Evolutionary conservation across 177 flowering plant genomes (phyloP).

Genomic region (Vitis hybrid): DNA sequence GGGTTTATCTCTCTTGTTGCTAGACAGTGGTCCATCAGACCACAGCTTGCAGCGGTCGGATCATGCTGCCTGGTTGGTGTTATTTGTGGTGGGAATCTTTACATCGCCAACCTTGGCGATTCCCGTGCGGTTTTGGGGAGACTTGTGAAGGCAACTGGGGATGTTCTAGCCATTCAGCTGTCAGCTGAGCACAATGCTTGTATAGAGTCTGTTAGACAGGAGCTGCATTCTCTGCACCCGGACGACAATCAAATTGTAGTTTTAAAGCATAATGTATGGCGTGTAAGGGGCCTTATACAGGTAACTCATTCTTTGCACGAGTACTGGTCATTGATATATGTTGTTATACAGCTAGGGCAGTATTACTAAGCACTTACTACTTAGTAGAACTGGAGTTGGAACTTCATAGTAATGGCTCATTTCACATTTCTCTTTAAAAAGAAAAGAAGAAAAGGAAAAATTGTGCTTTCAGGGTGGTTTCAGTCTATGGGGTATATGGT

Average conservation of each 20-base stretch:
- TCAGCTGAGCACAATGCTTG: conserved; percentile 74
- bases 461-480: no score
- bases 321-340: neutral
- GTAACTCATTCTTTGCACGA: conserved; percentile 27
- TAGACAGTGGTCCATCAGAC: conserved; percentile 62
- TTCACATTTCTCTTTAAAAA: no score
- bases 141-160: conserved; percentile 67
- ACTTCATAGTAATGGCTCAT: no score
- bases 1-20: conserved; percentile 67
- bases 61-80: conserved; percentile 77
- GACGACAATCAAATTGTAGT: conserved; percentile 86
- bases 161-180: conserved; percentile 60
- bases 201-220: conserved; percentile 79
- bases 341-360: neutral
- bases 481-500: no score
- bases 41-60: conserved; percentile 87
- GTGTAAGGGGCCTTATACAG: conserved; percentile 92
- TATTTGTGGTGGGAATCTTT: conserved; percentile 60
- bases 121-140: conserved; percentile 86
- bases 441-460: no score
- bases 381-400: no score
- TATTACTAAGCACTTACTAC: no score
- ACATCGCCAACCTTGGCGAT: conserved; percentile 76
- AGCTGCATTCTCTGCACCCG: conserved; percentile 64
- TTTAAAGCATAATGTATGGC: conserved; percentile 91